Conservation (phyloP, 2,329 filamentous ascomycete species). For the Phyllosticta citribraziliensis region DNA sequence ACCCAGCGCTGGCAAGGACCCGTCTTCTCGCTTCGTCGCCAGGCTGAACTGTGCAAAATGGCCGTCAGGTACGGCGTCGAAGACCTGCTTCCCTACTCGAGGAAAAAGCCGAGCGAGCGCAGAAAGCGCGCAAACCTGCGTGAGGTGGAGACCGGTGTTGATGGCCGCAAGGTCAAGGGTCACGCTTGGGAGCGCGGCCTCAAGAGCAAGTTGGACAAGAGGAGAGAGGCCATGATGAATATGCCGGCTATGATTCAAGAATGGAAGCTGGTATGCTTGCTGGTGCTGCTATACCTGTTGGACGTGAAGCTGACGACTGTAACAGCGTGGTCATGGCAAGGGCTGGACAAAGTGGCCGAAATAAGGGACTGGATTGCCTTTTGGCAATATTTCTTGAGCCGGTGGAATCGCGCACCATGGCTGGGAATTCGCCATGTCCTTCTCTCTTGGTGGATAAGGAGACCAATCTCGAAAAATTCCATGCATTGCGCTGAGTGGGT, state of each 20-base stretch:
- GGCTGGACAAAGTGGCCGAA: constrained; percentile 69
- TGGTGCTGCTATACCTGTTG: constrained; percentile 7
- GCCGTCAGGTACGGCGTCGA: constrained; percentile 70
- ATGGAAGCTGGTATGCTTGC: constrained; percentile 70
- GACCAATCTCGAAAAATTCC: neutral
- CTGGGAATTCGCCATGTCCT: neutral
- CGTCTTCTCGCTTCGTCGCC: constrained; percentile 70
- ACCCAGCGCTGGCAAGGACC: constrained; percentile 81
- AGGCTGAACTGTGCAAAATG: constrained; percentile 85
- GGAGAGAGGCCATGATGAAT: constrained; percentile 82
- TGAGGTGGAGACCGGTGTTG: constrained; percentile 87
- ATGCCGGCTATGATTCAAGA: constrained; percentile 88
- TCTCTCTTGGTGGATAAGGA: neutral
- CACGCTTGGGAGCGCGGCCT: constrained; percentile 85
- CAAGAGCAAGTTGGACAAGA: constrained; percentile 72
- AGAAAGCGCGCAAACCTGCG: constrained; percentile 60
- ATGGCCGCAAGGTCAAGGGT: constrained; percentile 89
- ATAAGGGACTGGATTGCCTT: constrained; percentile 18
- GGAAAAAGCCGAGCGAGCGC: constrained; percentile 64
- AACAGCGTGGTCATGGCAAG: constrained; percentile 58
- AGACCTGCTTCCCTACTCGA: constrained; percentile 65
- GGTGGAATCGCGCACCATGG: neutral
- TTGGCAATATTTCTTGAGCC: neutral
- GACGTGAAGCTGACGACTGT: constrained; percentile 25
- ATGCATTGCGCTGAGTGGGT: neutral